These are phyloP conservation scores for Hypsizygus marmoreus DNA, from an alignment of 768 basidiomycete genomes.

Conservation along the genomic window DNA sequence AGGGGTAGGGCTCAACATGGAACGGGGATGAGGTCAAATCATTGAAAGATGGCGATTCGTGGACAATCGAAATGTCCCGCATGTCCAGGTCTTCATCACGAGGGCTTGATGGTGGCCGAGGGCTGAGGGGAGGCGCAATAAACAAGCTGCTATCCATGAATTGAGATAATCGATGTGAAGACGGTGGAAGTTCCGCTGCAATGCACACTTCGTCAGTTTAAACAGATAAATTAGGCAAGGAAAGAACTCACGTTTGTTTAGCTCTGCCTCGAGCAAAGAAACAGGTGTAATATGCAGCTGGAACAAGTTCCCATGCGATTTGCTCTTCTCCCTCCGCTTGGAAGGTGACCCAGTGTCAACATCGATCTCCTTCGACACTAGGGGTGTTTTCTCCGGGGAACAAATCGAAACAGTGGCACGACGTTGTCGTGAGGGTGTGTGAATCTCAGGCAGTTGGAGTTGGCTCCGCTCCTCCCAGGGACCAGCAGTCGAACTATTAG, in stretches of 20 bases:
- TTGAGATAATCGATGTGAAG: constrained; percentile 62
- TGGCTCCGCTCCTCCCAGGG: constrained; percentile 26
- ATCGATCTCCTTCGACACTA: constrained; percentile 24
- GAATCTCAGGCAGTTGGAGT: constrained; percentile 34
- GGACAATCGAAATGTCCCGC: constrained; percentile 27
- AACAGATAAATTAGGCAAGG: not conserved
- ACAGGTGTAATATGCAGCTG: constrained; percentile 68
- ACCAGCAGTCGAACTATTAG: constrained; percentile 23
- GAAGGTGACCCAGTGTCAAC: constrained; percentile 54
- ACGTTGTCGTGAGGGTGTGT: constrained; percentile 47
- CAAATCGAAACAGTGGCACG: constrained; percentile 71
- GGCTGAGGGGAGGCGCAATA: constrained; percentile 50
- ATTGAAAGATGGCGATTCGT: constrained; percentile 43
- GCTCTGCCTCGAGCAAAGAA: constrained; percentile 62
- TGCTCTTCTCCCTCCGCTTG: constrained; percentile 66
- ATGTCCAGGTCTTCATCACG: constrained; percentile 41
- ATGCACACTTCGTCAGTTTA: constrained; percentile 5
- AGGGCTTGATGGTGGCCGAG: constrained; percentile 24
- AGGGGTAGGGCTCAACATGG: constrained; percentile 67
- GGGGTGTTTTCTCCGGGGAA: constrained; percentile 48
- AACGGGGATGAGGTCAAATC: constrained; percentile 62
- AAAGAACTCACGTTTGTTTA: constrained; percentile 55
- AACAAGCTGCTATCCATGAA: constrained; percentile 72
- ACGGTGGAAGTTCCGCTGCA: constrained; percentile 39
- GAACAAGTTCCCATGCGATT: constrained; percentile 65